phyloP scores from a whole-genome alignment of 257 asterid species.

The Ophiorrhiza pumila region DNA sequence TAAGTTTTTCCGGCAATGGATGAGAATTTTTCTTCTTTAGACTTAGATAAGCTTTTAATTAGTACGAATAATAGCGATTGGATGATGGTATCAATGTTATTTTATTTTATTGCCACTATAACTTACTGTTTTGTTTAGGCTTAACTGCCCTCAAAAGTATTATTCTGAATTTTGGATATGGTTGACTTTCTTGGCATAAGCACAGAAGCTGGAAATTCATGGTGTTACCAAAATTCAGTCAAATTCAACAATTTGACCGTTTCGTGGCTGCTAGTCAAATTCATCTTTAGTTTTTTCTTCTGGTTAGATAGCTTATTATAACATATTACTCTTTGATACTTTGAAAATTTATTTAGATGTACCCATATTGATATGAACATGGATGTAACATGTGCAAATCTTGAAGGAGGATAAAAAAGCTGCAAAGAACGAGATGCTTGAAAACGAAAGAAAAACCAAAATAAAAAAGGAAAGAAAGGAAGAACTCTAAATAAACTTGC shows the following conservation, averaged over 20 bases:
- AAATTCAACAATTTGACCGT: constrained; percentile 16
- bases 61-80: neutral
- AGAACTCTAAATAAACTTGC: neutral
- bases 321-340: neutral
- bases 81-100: neutral
- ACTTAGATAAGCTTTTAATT: neutral
- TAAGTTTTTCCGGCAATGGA: neutral
- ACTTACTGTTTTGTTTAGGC: neutral
- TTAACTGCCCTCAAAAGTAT: neutral
- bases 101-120: neutral
- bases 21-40: neutral
- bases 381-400: neutral
- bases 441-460: no score
- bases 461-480: neutral
- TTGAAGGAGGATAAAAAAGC: neutral
- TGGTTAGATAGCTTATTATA: neutral
- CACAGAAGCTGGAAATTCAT: neutral
- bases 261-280: neutral
- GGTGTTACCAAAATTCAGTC: neutral
- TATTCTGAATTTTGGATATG: constrained; percentile 6
- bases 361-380: constrained; percentile 6
- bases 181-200: neutral
- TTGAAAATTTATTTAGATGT: neutral
- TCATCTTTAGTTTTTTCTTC: neutral
- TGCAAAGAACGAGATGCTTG: no score